Conservation (phyloP, 2,329 filamentous ascomycete species). For the Aspergillus pseudotamarii region DNA sequence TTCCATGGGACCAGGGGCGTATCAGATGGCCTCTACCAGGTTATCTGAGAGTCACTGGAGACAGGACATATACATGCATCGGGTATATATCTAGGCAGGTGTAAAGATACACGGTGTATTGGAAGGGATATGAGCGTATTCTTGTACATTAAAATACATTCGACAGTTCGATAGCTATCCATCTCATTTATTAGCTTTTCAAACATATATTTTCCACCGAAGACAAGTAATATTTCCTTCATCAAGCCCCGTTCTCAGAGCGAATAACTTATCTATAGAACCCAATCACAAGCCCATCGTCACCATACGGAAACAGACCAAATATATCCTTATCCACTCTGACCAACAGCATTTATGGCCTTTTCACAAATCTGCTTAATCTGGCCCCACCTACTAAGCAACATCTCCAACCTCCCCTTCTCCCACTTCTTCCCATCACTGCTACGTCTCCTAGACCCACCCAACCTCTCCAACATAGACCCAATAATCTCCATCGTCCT, state of each 20-base stretch:
- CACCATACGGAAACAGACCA: background rate
- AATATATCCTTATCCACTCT: background rate
- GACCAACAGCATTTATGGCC: slow-evolving; percentile 14
- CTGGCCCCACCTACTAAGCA: slow-evolving; percentile 37
- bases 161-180: background rate
- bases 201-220: background rate
- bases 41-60: background rate
- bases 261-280: background rate
- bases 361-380: slow-evolving; percentile 31
- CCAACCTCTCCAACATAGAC: background rate
- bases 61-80: background rate
- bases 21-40: background rate
- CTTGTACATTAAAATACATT: slow-evolving; percentile 1
- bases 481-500: slow-evolving; percentile 18
- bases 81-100: slow-evolving; percentile 4
- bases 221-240: too few relatives aligned
- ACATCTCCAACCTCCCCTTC: slow-evolving; percentile 18
- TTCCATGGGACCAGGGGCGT: background rate
- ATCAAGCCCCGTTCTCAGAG: background rate
- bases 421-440: slow-evolving; percentile 9
- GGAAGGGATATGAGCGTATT: background rate
- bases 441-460: background rate
- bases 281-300: background rate
- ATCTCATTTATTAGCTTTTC: background rate
- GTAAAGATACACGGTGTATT: slow-evolving; percentile 9